These are phyloP conservation scores for Botrytis fabae DNA, from an alignment of 2,329 filamentous ascomycete genomes.

Conservation along the genomic window DNA sequence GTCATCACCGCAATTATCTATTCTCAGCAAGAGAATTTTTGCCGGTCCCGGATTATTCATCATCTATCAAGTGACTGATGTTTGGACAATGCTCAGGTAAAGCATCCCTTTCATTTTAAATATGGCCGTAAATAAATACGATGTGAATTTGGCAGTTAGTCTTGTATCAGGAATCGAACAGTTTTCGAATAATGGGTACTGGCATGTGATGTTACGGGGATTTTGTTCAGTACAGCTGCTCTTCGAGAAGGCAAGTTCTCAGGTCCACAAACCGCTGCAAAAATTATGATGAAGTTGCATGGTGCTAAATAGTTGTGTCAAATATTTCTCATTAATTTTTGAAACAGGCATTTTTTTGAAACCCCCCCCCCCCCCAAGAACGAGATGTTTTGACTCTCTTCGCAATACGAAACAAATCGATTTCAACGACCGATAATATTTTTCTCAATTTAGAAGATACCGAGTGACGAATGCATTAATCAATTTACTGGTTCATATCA, in stretches of 20 bases:
- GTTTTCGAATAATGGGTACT: not conserved
- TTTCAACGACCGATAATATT: not conserved
- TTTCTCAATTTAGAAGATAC: not conserved
- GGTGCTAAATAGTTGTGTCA: not conserved
- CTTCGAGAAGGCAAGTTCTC: not conserved
- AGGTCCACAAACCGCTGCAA: not conserved
- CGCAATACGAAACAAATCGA: not conserved
- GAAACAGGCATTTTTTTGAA: not conserved
- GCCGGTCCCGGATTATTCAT: not conserved
- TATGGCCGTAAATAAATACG: not conserved
- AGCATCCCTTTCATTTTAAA: constrained; percentile 1
- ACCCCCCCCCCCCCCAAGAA: not conserved
- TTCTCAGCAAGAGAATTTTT: not conserved
- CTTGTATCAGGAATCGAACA: not conserved
- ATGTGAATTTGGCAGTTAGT: not conserved
- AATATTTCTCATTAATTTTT: not conserved
- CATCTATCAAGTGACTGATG: not conserved
- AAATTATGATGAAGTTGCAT: not conserved
- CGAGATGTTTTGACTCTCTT: not conserved
- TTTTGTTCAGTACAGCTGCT: not conserved
- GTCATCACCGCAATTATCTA: not conserved
- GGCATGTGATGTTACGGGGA: not conserved
- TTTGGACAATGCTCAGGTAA: constrained; percentile 8
- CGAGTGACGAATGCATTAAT: not conserved
- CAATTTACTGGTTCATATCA: not conserved